phyloP scores from a whole-genome alignment of 345 rosid species.

The Rhizophora mangle region DNA sequence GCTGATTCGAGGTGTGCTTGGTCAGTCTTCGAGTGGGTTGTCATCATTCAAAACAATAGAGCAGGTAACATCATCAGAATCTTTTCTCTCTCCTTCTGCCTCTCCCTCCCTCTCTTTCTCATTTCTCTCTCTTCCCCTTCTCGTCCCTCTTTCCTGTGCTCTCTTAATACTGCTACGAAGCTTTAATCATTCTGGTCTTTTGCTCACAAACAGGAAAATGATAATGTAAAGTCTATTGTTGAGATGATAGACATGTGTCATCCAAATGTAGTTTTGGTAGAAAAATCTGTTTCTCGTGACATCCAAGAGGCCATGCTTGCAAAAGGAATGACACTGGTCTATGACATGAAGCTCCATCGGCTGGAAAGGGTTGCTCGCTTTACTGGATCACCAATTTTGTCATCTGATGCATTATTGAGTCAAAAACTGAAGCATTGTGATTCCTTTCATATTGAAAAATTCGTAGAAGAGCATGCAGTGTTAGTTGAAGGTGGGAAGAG shows the following conservation, averaged over 20 bases:
- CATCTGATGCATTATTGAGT: constrained; percentile 48
- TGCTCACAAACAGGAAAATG: constrained; percentile 52
- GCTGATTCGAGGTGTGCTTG: constrained; percentile 65
- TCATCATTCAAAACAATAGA: constrained; percentile 72
- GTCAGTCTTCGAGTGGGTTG: constrained; percentile 67
- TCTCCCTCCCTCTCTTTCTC: no score
- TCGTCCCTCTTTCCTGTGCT: no score
- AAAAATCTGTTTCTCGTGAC: constrained; percentile 81
- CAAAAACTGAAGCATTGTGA: constrained; percentile 77
- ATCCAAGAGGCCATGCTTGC: constrained; percentile 69
- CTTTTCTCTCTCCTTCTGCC: no score
- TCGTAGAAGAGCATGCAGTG: constrained; percentile 71
- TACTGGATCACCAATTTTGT: constrained; percentile 66
- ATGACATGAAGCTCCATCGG: constrained; percentile 91
- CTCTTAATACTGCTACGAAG: no score
- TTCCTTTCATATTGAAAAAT: constrained; percentile 74
- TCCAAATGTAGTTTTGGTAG: constrained; percentile 85
- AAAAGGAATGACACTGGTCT: constrained; percentile 73
- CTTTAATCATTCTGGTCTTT: constrained; percentile 20
- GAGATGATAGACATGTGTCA: constrained; percentile 57
- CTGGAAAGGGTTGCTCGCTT: constrained; percentile 78
- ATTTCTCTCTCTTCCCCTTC: no score
- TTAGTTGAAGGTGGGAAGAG: constrained; percentile 65
- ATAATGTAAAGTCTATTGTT: constrained; percentile 49
- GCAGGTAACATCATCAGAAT: constrained; percentile 37